A percentile compares a stretch with the other conserved stretches of the same genome.
Conservation (phyloP, 202 grass and related monocot genomes). For the Eragrostis tef region DNA sequence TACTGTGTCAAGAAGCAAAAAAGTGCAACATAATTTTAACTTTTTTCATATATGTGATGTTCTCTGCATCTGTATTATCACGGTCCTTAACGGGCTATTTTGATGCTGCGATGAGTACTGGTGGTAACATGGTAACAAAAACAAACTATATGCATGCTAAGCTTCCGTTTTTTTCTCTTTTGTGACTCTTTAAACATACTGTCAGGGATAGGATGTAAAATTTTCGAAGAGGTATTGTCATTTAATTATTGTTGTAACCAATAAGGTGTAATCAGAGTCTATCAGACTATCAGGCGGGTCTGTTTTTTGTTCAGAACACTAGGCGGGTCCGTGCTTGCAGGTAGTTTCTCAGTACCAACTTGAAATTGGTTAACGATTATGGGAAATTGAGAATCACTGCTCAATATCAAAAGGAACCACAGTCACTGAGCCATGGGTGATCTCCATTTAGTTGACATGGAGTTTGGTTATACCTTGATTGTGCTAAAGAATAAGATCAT, state of each 20-base stretch:
- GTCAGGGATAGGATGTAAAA: background rate
- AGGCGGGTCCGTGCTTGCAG: background rate
- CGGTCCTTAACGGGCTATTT: background rate
- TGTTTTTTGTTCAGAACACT: slow-evolving; percentile 1
- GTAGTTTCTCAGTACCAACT: too few species aligned
- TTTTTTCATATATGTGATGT: background rate
- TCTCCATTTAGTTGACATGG: too few species aligned
- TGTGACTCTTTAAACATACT: too few species aligned
- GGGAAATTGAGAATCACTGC: too few species aligned
- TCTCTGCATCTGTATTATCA: background rate
- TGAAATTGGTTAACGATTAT: too few species aligned
- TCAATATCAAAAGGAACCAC: too few species aligned
- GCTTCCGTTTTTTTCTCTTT: too few species aligned
- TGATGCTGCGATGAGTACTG: background rate
- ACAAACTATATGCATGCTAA: background rate
- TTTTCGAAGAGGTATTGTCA: background rate
- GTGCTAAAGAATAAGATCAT: background rate
- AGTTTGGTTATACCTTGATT: too few species aligned
- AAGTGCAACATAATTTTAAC: background rate
- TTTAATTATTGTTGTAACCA: background rate
- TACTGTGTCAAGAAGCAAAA: slow-evolving; percentile 6
- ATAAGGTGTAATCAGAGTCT: background rate
- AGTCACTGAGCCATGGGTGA: too few species aligned
- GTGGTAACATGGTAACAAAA: background rate
- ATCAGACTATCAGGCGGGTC: background rate